Percentiles rank a stretch among this genome's conserved stretches.
These are phyloP conservation scores for Microstegium vimineum DNA, from an alignment of 176 grass and related monocot species.

Conservation along the genomic window DNA sequence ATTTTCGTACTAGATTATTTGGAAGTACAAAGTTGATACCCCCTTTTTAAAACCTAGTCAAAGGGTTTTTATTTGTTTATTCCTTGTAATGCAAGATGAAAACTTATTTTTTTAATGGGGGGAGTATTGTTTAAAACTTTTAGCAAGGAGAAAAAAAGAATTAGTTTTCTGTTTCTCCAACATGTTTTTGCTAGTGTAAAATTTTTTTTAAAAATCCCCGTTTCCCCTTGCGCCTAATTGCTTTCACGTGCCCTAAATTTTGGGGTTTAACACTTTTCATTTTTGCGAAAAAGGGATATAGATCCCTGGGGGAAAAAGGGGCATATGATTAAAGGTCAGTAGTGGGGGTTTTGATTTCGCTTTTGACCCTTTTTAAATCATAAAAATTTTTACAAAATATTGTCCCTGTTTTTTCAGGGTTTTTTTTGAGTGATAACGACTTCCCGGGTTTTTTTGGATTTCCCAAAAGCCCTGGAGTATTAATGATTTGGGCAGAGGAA, in stretches of 20 bases:
- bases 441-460: slow-evolving; percentile 92
- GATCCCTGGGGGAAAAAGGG: slow-evolving; percentile 96
- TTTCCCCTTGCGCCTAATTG: slow-evolving; percentile 74
- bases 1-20: too few species aligned
- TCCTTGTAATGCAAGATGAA: not conserved
- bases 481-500: slow-evolving; percentile 82
- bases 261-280: slow-evolving; percentile 87
- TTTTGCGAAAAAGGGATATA: slow-evolving; percentile 95
- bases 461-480: slow-evolving; percentile 83
- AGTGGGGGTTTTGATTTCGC: slow-evolving; percentile 17
- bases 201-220: slow-evolving; percentile 25
- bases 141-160: not conserved
- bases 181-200: slow-evolving; percentile 1
- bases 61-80: too few species aligned
- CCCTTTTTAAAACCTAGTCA: too few species aligned
- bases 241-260: slow-evolving; percentile 94
- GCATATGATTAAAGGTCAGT: slow-evolving; percentile 93
- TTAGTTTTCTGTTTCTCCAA: slow-evolving; percentile 6
- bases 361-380: slow-evolving; percentile 5
- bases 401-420: slow-evolving; percentile 56
- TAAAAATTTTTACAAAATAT: slow-evolving; percentile 44
- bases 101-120: not conserved
- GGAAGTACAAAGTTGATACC: too few species aligned
- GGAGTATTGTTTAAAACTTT: not conserved
- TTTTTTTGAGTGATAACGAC: slow-evolving; percentile 78